Conservation (phyloP, 495 filamentous ascomycete species). For the Trichoderma reesei region DNA sequence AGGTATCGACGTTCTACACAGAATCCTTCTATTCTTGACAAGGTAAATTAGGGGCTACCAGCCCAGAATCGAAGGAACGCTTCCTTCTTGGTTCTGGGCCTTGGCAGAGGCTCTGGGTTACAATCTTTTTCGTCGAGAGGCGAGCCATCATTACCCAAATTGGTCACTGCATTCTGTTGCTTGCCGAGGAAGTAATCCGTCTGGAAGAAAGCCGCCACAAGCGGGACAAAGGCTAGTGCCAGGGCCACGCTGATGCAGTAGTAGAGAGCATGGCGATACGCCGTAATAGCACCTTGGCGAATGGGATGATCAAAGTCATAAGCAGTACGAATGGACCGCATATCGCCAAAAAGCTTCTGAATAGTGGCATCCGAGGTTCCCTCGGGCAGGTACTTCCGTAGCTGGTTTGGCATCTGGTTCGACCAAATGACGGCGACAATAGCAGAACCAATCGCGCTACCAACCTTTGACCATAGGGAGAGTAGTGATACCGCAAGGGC, state of each 20-base stretch:
- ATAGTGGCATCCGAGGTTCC: neutral
- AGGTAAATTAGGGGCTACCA: neutral
- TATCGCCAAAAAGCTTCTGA: neutral
- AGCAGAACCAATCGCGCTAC: neutral
- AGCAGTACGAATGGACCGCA: neutral
- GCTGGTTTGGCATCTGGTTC: neutral
- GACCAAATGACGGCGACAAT: slow-evolving; percentile 4
- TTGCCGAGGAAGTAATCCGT: slow-evolving; percentile 5
- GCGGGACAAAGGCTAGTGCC: neutral
- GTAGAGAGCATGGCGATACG: neutral
- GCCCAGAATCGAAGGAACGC: neutral
- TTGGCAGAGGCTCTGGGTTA: neutral
- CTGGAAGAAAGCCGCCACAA: slow-evolving; percentile 9
- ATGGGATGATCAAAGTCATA: slow-evolving; percentile 6
- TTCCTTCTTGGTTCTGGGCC: neutral
- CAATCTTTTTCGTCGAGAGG: neutral
- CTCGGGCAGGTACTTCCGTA: neutral
- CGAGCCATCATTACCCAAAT: slow-evolving; percentile 3
- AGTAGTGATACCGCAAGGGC: neutral
- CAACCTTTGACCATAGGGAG: neutral
- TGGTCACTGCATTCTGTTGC: slow-evolving; percentile 9
- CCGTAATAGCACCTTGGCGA: neutral
- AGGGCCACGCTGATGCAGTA: neutral
- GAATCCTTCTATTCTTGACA: too few species aligned
- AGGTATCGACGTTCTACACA: too few species aligned